A percentile compares a stretch with the other conserved stretches of the same genome.
phyloP scores from a whole-genome alignment of 2,329 filamentous ascomycete genomes.

The Aspergillus ochraceoroseus region DNA sequence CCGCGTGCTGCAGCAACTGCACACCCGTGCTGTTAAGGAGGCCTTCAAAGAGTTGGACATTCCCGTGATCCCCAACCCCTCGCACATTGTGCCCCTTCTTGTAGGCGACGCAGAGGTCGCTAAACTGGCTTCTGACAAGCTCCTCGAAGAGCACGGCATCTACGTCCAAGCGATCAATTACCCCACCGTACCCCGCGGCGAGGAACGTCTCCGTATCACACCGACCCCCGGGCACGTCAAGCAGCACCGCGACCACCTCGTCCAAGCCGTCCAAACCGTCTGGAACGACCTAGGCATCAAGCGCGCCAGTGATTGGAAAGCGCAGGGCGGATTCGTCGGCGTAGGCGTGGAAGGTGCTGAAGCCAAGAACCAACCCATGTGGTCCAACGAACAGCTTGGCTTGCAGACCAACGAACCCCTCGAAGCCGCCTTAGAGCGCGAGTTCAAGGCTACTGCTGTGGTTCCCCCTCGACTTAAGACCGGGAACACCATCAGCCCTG shows the following conservation, averaged over 20 bases:
- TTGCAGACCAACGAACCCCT: constrained; percentile 57
- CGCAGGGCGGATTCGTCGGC: constrained; percentile 87
- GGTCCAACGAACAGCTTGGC: constrained; percentile 84
- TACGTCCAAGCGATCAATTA: constrained; percentile 99
- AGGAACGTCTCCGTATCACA: constrained; percentile 92
- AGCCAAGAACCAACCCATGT: constrained; percentile 66
- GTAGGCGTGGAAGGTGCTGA: constrained; percentile 68
- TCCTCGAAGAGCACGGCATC: constrained; percentile 83
- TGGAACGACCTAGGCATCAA: constrained; percentile 87
- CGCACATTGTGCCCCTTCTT: constrained; percentile 89
- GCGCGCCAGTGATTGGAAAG: constrained; percentile 87
- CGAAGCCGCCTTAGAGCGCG: constrained; percentile 52
- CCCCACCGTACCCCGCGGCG: constrained; percentile 94
- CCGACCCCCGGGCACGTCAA: constrained; percentile 88
- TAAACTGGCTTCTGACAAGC: constrained; percentile 85
- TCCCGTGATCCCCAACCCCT: constrained; percentile 95
- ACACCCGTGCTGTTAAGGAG: constrained; percentile 91
- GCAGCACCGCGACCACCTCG: constrained; percentile 78
- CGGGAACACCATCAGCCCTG: constrained; percentile 19
- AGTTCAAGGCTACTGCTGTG: constrained; percentile 27
- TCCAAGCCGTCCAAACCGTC: constrained; percentile 76
- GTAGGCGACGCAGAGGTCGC: constrained; percentile 92
- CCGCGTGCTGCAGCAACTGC: constrained; percentile 86
- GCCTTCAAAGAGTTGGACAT: constrained; percentile 74
- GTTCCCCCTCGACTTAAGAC: constrained; percentile 25